Percentiles rank a stretch among this genome's conserved stretches.
These are phyloP conservation scores for Wickerhamiella parazyma DNA, from an alignment of 805 yeast genomes.

Conservation along the genomic window DNA sequence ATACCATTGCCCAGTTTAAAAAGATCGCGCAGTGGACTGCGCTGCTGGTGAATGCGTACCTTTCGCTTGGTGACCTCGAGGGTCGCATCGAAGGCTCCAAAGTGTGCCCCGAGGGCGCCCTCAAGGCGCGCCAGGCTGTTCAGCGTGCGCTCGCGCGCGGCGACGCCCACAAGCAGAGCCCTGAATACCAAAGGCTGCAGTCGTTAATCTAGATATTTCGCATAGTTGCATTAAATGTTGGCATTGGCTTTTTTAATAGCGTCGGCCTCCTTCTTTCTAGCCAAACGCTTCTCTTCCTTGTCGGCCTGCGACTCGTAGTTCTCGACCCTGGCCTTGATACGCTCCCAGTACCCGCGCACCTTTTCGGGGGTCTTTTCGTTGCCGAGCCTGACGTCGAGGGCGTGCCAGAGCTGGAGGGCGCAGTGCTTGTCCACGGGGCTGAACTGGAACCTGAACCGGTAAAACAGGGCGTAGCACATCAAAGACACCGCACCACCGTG, in stretches of 20 bases:
- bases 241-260: conserved; percentile 16
- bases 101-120: conserved; percentile 90
- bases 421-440: conserved; percentile 53
- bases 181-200: conserved; percentile 3
- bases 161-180: conserved; percentile 23
- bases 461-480: conserved; percentile 41
- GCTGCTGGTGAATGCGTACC: conserved; percentile 76
- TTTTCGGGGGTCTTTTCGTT: conserved; percentile 37
- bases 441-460: conserved; percentile 60
- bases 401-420: conserved; percentile 46
- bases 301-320: conserved; percentile 12
- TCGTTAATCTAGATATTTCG: not conserved
- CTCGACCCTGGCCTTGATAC: conserved; percentile 27
- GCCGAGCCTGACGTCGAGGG: conserved; percentile 40
- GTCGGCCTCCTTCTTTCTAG: conserved; percentile 12
- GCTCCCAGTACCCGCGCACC: conserved; percentile 36
- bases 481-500: conserved; percentile 45
- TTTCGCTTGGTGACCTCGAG: conserved; percentile 61
- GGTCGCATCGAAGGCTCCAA: conserved; percentile 48
- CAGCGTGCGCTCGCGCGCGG: conserved; percentile 72
- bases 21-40: conserved; percentile 65
- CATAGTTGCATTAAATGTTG: not conserved
- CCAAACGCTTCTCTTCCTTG: conserved; percentile 1
- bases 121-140: conserved; percentile 59
- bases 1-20: conserved; percentile 55